A percentile compares a stretch with the other conserved stretches of the same genome.
These are phyloP conservation scores for Echeveria elegans DNA, from an alignment of 164 flowering plant genomes.

Conservation along the genomic window DNA sequence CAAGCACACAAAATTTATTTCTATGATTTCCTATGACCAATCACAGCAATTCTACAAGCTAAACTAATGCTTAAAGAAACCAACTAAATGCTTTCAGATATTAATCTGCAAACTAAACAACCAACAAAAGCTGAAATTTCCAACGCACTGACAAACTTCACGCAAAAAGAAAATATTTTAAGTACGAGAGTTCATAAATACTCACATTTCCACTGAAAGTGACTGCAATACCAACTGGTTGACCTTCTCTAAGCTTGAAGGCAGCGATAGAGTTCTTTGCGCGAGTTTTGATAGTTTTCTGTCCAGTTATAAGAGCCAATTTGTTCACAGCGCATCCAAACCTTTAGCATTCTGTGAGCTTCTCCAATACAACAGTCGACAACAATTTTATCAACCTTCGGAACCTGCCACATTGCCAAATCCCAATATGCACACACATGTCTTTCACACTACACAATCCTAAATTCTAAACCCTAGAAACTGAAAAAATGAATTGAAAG, in stretches of 20 bases:
- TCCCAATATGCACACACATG: neutral
- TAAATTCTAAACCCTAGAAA: neutral
- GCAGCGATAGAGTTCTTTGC: conserved; percentile 75
- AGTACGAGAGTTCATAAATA: conserved; percentile 5
- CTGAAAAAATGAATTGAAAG: too few relatives aligned
- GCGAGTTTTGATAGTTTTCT: conserved; percentile 77
- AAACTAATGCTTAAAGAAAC: too few relatives aligned
- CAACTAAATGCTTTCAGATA: neutral
- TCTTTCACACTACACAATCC: neutral
- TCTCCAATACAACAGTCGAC: conserved; percentile 93
- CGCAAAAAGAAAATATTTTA: too few relatives aligned
- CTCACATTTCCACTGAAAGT: conserved; percentile 92
- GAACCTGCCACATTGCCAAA: conserved; percentile 62
- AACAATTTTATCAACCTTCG: conserved; percentile 76
- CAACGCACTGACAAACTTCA: too few relatives aligned
- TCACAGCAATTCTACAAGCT: too few relatives aligned
- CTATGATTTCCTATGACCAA: too few relatives aligned
- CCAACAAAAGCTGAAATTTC: too few relatives aligned
- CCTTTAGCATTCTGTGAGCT: conserved; percentile 87
- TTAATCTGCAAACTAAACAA: too few relatives aligned
- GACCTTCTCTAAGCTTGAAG: conserved; percentile 88
- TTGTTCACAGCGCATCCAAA: conserved; percentile 86
- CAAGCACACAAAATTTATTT: too few relatives aligned
- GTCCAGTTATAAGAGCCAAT: conserved; percentile 71
- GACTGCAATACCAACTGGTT: conserved; percentile 78